phyloP scores from a whole-genome alignment of 805 yeast genomes.

The Maudiozyma barnettii region DNA sequence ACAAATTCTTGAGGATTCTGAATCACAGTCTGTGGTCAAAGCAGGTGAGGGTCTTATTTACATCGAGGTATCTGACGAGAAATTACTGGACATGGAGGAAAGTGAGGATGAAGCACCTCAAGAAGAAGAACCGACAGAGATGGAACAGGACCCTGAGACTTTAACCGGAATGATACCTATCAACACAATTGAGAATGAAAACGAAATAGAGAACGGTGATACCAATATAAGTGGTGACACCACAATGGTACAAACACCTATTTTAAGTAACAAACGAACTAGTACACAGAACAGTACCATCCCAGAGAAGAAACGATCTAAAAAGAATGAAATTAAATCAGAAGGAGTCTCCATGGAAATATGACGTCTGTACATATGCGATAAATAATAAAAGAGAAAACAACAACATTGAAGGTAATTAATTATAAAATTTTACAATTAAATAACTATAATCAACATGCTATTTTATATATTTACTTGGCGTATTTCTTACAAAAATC shows the following conservation, averaged over 20 bases:
- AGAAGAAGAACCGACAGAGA: neutral
- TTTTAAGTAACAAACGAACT: too few relatives aligned
- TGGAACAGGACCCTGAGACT: neutral
- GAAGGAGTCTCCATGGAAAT: constrained; percentile 1
- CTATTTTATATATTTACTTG: constrained; percentile 5
- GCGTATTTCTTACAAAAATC: constrained; percentile 53
- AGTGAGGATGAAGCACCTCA: neutral
- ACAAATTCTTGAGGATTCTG: constrained; percentile 12
- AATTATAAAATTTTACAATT: neutral
- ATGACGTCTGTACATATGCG: neutral
- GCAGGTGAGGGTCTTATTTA: constrained; percentile 18
- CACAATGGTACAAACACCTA: too few relatives aligned
- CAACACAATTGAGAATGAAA: neutral
- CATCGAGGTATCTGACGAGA: constrained; percentile 14
- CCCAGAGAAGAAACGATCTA: neutral
- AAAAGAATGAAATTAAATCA: neutral
- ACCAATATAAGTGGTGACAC: neutral
- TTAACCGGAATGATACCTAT: neutral
- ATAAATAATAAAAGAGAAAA: neutral
- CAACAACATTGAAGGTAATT: neutral
- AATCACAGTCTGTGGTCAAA: constrained; percentile 16
- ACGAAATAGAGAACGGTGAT: neutral
- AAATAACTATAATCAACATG: neutral
- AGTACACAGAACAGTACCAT: too few relatives aligned
- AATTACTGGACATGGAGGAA: constrained; percentile 4